Evolutionary conservation across 306 rosid species (phyloP), one percentile per base, ranked within the genome.

Genomic region (Sophora flavescens): DNA sequence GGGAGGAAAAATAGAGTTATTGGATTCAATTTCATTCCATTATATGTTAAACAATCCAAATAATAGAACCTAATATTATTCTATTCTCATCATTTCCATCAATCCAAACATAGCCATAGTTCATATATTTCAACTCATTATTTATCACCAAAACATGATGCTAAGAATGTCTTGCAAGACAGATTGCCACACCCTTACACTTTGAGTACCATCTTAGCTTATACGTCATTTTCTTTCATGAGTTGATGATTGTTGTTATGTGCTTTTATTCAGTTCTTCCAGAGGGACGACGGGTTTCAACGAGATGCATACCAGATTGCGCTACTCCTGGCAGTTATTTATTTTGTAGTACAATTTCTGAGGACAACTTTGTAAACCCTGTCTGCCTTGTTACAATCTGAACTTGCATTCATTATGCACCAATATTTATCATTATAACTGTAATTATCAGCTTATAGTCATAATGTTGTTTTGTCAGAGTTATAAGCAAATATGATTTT

Each of bases 231-330:
- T 74, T 75, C 9, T 41, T 76, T 39, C 51, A 47, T 16, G 41
- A 51, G 50, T 63, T 75, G 58, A 81, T 72, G 58, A 81, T 72
- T 35, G 16, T 39, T 54, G 52, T 10, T 50, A n/a, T 72, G 44
- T 63, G 56, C 5, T 26, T 79, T 76, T 51, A 38, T 81, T 64
- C 90, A 95, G 99, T 95, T 95, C 87, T 95, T 95, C 75, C 88
- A 91, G 80, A 83, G 83, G 78, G 96, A 92, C 15, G 92, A 95
- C 74, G 33, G 85, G 77, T 92, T 95, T 82, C 97, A 89, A 30
- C 90, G 85, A 78, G 99, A 95, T 71, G 95, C 88, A 59, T 91
- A 90, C 85, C 97, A 92, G 86, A 81, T 95, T 67, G 96, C 87
- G 6, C 87, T 91, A 7, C 59, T 89, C 68, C 80, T 95, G 30